phyloP scores from a whole-genome alignment of 2,329 filamentous ascomycete species.

The Epichloe gansuensis region DNA sequence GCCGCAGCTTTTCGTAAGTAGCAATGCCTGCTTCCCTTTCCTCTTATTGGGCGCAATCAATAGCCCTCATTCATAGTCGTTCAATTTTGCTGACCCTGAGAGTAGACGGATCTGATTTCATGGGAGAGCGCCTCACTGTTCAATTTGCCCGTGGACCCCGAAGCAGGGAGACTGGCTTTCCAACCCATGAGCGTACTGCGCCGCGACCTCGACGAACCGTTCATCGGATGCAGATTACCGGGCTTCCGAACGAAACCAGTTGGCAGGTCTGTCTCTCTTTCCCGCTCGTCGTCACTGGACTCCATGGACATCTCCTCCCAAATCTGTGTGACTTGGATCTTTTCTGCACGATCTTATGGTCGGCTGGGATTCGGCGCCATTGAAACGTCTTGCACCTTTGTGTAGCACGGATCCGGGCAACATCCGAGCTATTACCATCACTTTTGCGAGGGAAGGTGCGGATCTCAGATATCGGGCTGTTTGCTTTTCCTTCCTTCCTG shows the following conservation, averaged over 20 bases:
- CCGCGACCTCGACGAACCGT: constrained; percentile 84
- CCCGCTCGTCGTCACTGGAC: constrained; percentile 42
- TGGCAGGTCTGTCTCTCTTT: constrained; percentile 91
- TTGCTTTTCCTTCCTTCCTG: constrained; percentile 16
- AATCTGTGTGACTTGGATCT: constrained; percentile 19
- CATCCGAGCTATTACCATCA: constrained; percentile 12
- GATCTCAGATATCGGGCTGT: not conserved
- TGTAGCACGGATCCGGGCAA: constrained; percentile 14
- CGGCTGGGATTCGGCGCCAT: constrained; percentile 10
- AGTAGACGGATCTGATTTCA: constrained; percentile 90
- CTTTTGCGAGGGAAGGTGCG: constrained; percentile 1
- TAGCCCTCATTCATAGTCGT: not conserved
- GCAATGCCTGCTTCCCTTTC: constrained; percentile 3
- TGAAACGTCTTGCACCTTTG: constrained; percentile 5
- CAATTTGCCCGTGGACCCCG: constrained; percentile 89
- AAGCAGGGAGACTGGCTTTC: constrained; percentile 37
- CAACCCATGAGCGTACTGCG: constrained; percentile 42
- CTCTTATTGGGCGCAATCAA: not conserved
- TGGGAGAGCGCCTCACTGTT: constrained; percentile 93
- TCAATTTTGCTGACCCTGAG: constrained; percentile 5
- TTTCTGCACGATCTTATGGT: constrained; percentile 14
- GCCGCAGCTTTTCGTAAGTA: constrained; percentile 49
- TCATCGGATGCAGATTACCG: constrained; percentile 94
- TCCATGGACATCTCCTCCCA: constrained; percentile 23
- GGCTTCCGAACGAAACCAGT: constrained; percentile 95